Percentiles rank a stretch among this genome's conserved stretches.
Evolutionary conservation across 2,329 filamentous ascomycete genomes (phyloP).

Genomic region (Pleurostoma richardsiae): DNA sequence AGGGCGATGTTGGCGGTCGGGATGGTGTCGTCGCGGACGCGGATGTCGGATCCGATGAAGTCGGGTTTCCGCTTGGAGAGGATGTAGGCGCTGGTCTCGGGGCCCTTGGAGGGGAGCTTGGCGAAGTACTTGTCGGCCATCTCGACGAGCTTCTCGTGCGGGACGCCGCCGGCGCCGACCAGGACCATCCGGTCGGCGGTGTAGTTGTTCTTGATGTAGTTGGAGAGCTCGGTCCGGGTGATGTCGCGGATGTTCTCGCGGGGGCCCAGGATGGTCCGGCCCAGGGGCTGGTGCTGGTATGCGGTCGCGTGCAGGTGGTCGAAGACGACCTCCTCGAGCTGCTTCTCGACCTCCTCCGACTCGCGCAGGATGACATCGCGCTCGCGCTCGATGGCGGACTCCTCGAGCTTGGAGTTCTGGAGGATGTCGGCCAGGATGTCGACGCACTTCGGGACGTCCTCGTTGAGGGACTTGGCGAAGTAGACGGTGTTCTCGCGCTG

Average conservation of each 20-base stretch:
- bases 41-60: slow-evolving; percentile 94
- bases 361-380: slow-evolving; percentile 97
- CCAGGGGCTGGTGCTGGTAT: slow-evolving; percentile 92
- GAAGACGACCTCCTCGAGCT: slow-evolving; percentile 98
- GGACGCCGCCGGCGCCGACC: slow-evolving; percentile 88
- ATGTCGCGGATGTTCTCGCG: slow-evolving; percentile 98
- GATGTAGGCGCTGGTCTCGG: slow-evolving; percentile 68
- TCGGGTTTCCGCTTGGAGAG: slow-evolving; percentile 84
- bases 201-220: slow-evolving; percentile 99
- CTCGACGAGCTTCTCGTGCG: slow-evolving; percentile 89
- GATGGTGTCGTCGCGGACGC: slow-evolving; percentile 93
- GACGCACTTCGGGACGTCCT: slow-evolving; percentile 91
- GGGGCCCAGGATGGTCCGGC: slow-evolving; percentile 94
- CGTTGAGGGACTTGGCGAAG: slow-evolving; percentile 99
- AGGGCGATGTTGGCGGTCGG: slow-evolving; percentile 96
- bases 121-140: slow-evolving; percentile 96
- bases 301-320: slow-evolving; percentile 98
- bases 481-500: slow-evolving; percentile 99
- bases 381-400: slow-evolving; percentile 89
- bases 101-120: slow-evolving; percentile 68
- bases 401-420: slow-evolving; percentile 97
- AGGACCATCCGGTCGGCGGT: slow-evolving; percentile 99
- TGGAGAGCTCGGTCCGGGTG: slow-evolving; percentile 79
- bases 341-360: slow-evolving; percentile 99
- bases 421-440: slow-evolving; percentile 99